Evolutionary conservation across 495 filamentous ascomycete genomes (phyloP).

Genomic region (Durotheca rogersii): DNA sequence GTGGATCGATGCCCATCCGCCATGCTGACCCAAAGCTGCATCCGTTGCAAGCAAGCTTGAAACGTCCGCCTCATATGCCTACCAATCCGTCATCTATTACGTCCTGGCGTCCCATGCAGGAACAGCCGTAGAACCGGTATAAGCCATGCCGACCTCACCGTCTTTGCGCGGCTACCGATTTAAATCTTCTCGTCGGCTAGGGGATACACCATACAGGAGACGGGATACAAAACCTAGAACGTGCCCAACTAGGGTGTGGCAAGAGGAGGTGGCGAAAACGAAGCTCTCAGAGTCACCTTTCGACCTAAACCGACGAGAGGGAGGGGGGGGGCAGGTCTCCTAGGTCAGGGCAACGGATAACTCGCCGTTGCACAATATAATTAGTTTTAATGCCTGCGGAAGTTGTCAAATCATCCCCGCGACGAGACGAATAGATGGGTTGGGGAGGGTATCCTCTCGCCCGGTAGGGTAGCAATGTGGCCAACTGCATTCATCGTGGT

Average conservation of each 20-base stretch:
- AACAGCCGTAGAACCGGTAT: neutral
- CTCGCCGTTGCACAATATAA: constrained; percentile 8
- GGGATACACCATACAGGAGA: neutral
- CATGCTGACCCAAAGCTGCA: constrained; percentile 1
- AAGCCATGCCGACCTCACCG: constrained; percentile 1
- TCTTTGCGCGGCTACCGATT: constrained; percentile 4
- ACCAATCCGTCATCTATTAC: constrained; percentile 2
- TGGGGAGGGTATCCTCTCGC: constrained; percentile 19
- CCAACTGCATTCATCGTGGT: constrained; percentile 1
- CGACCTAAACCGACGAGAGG: constrained; percentile 3
- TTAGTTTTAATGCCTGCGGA: constrained; percentile 16
- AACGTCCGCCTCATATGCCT: constrained; percentile 10
- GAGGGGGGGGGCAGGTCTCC: neutral
- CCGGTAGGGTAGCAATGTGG: constrained; percentile 29
- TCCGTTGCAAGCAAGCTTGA: constrained; percentile 3
- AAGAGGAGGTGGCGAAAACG: constrained; percentile 7
- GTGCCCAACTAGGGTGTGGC: neutral
- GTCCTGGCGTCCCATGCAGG: neutral
- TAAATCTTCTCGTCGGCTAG: neutral
- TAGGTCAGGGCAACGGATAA: constrained; percentile 7
- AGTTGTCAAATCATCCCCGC: constrained; percentile 9
- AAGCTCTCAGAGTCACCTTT: constrained; percentile 1
- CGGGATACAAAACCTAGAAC: neutral
- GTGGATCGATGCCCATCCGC: neutral
- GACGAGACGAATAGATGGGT: constrained; percentile 1